Base-by-base conservation (phyloP, 768 basidiomycete genomes). In the Sporobolomyces pararoseus region DNA sequence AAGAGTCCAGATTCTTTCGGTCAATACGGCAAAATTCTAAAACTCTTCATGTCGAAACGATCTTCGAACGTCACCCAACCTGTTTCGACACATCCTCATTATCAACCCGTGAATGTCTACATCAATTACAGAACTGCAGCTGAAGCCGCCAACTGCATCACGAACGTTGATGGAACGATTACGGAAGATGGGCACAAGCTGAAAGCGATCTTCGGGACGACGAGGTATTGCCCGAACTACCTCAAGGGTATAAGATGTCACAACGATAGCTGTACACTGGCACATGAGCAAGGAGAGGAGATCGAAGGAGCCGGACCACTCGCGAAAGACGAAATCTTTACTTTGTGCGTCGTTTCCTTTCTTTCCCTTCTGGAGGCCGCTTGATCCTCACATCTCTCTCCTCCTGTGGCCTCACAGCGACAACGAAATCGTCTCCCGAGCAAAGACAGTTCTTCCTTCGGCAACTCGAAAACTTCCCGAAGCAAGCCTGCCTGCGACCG, bases 211-310 rank as follows among this genome's bases (percentile, higher is more conserved):
- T 88, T 91, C 79, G 96, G 96, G 32, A 98, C 94, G 21, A 95
- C 95, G 37, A 91, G 96, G 79, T 99, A 99, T 77, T 99, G 96
- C 81, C 93, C 97, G 86, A 84, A 87, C 5, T 98, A 96, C 79
- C 84, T 99, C 70, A 89, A 94, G 49, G 87, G 90, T 25, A 84
- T 85, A 42, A 84, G 84, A 68, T 99, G 96, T 80, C 84, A 87
- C 66, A 91, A 91, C 76, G 88, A 89, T 75, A 87, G 85, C 73
- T 99, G 96, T 80, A 88, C 94, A 87, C 89, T 90, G 78, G 81
- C 94, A 51, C 96, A 99, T 78, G 96, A 98, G 79, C 96, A 92
- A 91, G 96, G 94, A 39, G 96, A 97, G 70, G 95, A 98, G 80
- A 89, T 91, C 65, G 96, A 99, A 79, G 73, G 65, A 2, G 21